A percentile compares a stretch with the other conserved stretches of the same genome.
These are phyloP conservation scores for Ganoderma meredithae DNA, from an alignment of 1,284 basidiomycete species.

Conservation along the genomic window DNA sequence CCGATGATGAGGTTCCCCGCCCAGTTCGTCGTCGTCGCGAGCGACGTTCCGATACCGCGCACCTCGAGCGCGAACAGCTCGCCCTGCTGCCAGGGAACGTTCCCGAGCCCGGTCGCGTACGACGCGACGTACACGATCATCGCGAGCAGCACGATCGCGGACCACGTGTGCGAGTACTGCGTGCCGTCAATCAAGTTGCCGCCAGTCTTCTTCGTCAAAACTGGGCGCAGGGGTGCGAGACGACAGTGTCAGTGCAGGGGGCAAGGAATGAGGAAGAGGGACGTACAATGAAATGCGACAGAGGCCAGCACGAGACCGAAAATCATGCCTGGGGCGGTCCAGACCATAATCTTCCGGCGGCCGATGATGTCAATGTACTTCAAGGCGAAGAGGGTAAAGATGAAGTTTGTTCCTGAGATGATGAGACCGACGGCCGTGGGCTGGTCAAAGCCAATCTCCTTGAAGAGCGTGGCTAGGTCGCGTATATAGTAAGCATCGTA, in stretches of 20 bases:
- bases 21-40: slow-evolving; percentile 87
- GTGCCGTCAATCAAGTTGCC: slow-evolving; percentile 71
- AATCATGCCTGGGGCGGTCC: slow-evolving; percentile 81
- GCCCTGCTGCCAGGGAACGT: slow-evolving; percentile 90
- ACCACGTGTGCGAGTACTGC: slow-evolving; percentile 70
- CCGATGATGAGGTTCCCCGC: slow-evolving; percentile 81
- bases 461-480: slow-evolving; percentile 71
- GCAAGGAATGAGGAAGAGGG: not conserved
- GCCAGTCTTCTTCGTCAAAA: slow-evolving; percentile 71
- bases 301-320: slow-evolving; percentile 75
- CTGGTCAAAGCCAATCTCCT: slow-evolving; percentile 82
- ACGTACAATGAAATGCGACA: slow-evolving; percentile 79
- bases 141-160: slow-evolving; percentile 73
- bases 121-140: slow-evolving; percentile 88
- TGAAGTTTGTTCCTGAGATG: slow-evolving; percentile 81
- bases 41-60: slow-evolving; percentile 81
- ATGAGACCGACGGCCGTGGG: slow-evolving; percentile 83
- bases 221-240: slow-evolving; percentile 52
- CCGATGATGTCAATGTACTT: slow-evolving; percentile 86
- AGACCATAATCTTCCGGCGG: slow-evolving; percentile 79
- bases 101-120: slow-evolving; percentile 81
- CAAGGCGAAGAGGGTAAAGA: slow-evolving; percentile 84
- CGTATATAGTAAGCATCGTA: not conserved
- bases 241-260: not conserved
- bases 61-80: slow-evolving; percentile 85